Percentiles rank a stretch among this genome's conserved stretches.
These are phyloP conservation scores for Acephala macrosclerotiorum DNA, from an alignment of 2,329 filamentous ascomycete species.

Conservation along the genomic window DNA sequence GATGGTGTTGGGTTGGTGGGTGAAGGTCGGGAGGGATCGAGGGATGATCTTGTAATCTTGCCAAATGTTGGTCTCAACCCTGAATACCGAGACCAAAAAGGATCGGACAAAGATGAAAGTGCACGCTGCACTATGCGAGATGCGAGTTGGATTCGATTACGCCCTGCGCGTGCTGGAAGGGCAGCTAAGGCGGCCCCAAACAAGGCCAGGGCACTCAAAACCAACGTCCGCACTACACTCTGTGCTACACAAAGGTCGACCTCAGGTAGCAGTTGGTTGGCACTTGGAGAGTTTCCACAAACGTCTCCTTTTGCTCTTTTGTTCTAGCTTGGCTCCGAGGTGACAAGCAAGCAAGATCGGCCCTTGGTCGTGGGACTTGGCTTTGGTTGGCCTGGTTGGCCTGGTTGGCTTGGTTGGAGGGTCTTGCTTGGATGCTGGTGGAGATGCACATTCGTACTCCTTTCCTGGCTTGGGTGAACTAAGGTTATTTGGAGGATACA, in stretches of 20 bases:
- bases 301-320: neutral
- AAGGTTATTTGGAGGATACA: neutral
- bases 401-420: neutral
- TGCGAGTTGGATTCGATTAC: neutral
- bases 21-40: neutral
- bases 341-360: slow-evolving; percentile 10
- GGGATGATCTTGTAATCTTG: neutral
- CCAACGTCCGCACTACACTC: slow-evolving; percentile 4
- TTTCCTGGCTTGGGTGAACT: neutral
- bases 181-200: neutral
- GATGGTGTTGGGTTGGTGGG: neutral
- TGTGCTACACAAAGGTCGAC: slow-evolving; percentile 10
- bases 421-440: slow-evolving; percentile 8
- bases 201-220: neutral
- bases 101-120: neutral
- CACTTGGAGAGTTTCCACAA: neutral
- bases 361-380: slow-evolving; percentile 16
- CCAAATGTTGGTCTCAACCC: neutral
- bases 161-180: neutral
- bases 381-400: slow-evolving; percentile 5
- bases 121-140: neutral
- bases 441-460: slow-evolving; percentile 13
- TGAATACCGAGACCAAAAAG: neutral
- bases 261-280: slow-evolving; percentile 11
- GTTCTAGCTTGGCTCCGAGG: neutral